Conservation (phyloP, 257 asterid species). For the Przewalskia tangutica region DNA sequence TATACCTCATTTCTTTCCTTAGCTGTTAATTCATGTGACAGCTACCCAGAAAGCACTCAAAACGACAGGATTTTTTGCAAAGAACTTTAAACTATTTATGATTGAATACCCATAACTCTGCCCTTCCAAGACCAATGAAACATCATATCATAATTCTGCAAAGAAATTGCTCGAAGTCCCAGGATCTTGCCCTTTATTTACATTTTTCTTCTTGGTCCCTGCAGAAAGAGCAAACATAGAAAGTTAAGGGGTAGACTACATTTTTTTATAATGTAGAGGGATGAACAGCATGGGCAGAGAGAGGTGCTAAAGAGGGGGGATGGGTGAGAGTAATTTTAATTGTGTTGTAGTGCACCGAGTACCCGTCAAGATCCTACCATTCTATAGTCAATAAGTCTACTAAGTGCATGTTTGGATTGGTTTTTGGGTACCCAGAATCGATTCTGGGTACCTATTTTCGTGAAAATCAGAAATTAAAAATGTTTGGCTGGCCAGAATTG, state of each 20-base stretch:
- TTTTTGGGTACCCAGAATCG: too few species aligned
- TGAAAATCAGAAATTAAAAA: too few species aligned
- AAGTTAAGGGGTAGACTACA: neutral
- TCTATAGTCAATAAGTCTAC: neutral
- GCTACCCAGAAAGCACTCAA: neutral
- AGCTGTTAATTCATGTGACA: neutral
- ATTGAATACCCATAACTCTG: neutral
- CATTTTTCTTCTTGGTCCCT: slow-evolving; percentile 58
- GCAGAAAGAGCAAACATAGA: slow-evolving; percentile 15
- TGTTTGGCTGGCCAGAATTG: too few species aligned
- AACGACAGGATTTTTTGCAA: neutral
- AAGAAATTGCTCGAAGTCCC: slow-evolving; percentile 47
- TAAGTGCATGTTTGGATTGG: too few species aligned
- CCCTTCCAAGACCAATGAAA: neutral
- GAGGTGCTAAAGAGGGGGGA: neutral
- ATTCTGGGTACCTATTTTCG: too few species aligned
- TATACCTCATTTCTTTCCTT: neutral
- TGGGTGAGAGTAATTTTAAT: neutral
- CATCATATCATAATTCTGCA: slow-evolving; percentile 39
- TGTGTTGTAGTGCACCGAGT: neutral
- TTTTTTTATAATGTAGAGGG: neutral
- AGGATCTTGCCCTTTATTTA: slow-evolving; percentile 25
- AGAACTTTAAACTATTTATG: neutral
- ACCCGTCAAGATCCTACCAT: neutral
- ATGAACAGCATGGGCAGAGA: neutral